A percentile compares a stretch with the other conserved stretches of the same genome.
Evolutionary conservation across 1,284 basidiomycete species (phyloP).

Genomic region (Taiwanofungus camphoratus): DNA sequence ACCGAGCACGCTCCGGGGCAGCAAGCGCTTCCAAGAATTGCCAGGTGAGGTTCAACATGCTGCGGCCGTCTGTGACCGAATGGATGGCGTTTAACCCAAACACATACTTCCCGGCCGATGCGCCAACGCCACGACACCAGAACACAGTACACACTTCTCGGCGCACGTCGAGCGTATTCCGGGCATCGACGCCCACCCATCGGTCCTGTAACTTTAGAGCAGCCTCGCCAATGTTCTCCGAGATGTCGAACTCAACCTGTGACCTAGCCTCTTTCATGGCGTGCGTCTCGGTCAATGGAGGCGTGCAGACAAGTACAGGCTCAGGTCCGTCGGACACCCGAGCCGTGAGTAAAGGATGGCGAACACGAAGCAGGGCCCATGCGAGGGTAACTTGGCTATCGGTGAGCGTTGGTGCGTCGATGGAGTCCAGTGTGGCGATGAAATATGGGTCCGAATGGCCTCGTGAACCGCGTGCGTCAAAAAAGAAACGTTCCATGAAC

Average conservation of each 20-base stretch:
- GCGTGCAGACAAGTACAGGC: neutral
- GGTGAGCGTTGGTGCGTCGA: neutral
- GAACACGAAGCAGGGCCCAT: slow-evolving; percentile 2
- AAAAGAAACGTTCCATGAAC: slow-evolving; percentile 2
- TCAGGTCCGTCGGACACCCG: neutral
- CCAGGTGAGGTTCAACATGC: neutral
- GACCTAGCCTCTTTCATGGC: neutral
- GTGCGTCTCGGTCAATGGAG: slow-evolving; percentile 1
- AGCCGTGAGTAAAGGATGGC: slow-evolving; percentile 2
- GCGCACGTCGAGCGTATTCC: no score
- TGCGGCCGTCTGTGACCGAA: slow-evolving; percentile 1
- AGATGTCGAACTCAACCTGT: slow-evolving; percentile 3
- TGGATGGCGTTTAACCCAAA: slow-evolving; percentile 1
- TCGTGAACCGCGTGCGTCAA: slow-evolving; percentile 1
- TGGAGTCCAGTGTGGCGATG: neutral
- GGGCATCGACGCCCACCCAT: slow-evolving; percentile 3
- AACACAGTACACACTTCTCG: neutral
- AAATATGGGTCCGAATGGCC: slow-evolving; percentile 1
- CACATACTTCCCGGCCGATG: neutral
- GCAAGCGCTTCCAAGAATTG: slow-evolving; percentile 1
- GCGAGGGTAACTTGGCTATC: slow-evolving; percentile 1
- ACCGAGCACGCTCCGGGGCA: neutral
- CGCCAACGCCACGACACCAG: neutral
- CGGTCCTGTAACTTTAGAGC: neutral
- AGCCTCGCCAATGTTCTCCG: neutral